Base-by-base conservation (phyloP, 148 eudicot genomes). In the Heliosperma pusillum region DNA sequence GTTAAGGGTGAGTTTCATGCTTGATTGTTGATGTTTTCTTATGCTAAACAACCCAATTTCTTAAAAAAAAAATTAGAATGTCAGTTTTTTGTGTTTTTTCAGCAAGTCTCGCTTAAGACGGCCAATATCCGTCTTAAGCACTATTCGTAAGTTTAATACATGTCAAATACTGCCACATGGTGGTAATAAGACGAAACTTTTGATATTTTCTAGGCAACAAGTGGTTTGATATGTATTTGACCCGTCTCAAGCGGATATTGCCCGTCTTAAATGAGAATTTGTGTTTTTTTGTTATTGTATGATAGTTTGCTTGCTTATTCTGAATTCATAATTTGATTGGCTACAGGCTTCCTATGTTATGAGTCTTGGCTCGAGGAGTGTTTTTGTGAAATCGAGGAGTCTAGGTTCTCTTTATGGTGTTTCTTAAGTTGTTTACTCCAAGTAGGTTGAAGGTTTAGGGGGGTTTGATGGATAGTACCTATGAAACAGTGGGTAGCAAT, bases 381-480 rank as follows among this genome's bases (percentile, higher is more conserved):
- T 72, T 76, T 76, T 50, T 62, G 29, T 64, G 76, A 58, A 47
- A 42, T 24, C n/a, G n/a, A n/a, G n/a, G n/a, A n/a, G n/a, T 88
- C 61, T 59, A 47, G 77, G 61, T 45, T 73, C 56, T 66, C 64
- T 71, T 24, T 80, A 67, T 66, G 76, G 83, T 80, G 68, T 77
- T 66, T 76, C 59, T 47, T 55, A 44, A 66, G 73, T 30, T 59
- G 73, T 66, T 76, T 71, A 17, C 20, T 74, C 73, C 73, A 62
- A 70, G 29, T 53, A 30, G 74, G 29, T 76, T 76, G 70, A 64
- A 60, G 60, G 71, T 73, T 68, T 65, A 22, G 57, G 44, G 73
- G 55, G 29, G 21, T 57, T 42, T 77, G 63, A 85, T 87, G 87
- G 88, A 84, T 26, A 76, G 72, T 73, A 68, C 82, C 69, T 75